phyloP scores from a whole-genome alignment of 208 protist genomes.

The Trypanosoma mega region DNA sequence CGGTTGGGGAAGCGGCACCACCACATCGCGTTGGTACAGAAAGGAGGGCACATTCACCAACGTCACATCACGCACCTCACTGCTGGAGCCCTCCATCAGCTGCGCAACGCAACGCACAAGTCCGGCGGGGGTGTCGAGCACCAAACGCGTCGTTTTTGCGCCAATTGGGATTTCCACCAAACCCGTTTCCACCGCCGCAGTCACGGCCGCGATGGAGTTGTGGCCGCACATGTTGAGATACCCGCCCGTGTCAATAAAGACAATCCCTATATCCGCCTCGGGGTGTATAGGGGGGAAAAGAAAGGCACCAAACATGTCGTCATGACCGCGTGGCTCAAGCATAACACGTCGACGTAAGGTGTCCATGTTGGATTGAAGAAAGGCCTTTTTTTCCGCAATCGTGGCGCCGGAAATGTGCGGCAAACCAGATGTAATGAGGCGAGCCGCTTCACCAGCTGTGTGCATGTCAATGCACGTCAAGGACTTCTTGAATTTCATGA shows the following conservation, averaged over 20 bases:
- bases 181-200: conserved; percentile 9
- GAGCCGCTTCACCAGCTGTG: conserved; percentile 13
- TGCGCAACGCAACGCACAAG: neutral
- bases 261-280: neutral
- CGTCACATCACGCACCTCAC: conserved; percentile 9
- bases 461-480: conserved; percentile 22
- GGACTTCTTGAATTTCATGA: conserved; percentile 11
- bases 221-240: conserved; percentile 22
- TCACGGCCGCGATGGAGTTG: conserved; percentile 14
- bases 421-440: conserved; percentile 16
- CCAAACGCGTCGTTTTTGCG: neutral
- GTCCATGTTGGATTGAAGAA: conserved; percentile 17
- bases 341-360: conserved; percentile 4
- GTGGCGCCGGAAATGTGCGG: conserved; percentile 6
- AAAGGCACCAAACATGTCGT: conserved; percentile 19
- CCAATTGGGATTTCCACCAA: neutral
- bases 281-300: neutral
- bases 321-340: conserved; percentile 15
- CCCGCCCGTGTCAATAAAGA: conserved; percentile 11
- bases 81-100: neutral
- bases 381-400: conserved; percentile 6
- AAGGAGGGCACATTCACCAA: conserved; percentile 14
- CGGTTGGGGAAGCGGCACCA: conserved; percentile 3
- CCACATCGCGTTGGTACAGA: conserved; percentile 1
- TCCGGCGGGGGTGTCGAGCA: conserved; percentile 17